Conservation (phyloP, 805 yeast genomes). For the Kazachstania psychrophila region DNA sequence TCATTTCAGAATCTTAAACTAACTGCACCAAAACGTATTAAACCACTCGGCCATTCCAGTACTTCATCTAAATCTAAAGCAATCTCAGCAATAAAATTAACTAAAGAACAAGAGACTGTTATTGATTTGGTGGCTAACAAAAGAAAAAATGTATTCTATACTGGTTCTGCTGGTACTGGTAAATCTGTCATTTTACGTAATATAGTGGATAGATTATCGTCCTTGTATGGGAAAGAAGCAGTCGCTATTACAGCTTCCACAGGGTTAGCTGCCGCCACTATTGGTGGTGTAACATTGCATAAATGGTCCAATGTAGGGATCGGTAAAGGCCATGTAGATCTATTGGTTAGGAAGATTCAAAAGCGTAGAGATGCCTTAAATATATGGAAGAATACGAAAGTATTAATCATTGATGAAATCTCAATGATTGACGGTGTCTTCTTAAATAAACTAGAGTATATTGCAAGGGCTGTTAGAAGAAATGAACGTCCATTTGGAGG, state of each 20-base stretch:
- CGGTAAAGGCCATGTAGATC: slow-evolving; percentile 44
- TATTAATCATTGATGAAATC: slow-evolving; percentile 80
- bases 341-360: slow-evolving; percentile 28
- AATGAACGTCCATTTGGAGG: slow-evolving; percentile 77
- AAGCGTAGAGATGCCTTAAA: slow-evolving; percentile 13
- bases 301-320: slow-evolving; percentile 80
- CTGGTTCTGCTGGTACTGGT: slow-evolving; percentile 88
- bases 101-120: slow-evolving; percentile 45
- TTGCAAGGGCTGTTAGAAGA: slow-evolving; percentile 52
- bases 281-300: slow-evolving; percentile 86
- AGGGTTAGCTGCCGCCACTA: slow-evolving; percentile 89
- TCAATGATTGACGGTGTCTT: slow-evolving; percentile 85
- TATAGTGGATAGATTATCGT: slow-evolving; percentile 46
- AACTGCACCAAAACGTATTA: slow-evolving; percentile 14
- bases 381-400: slow-evolving; percentile 57
- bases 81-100: slow-evolving; percentile 14
- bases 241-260: slow-evolving; percentile 94
- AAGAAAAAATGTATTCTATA: slow-evolving; percentile 53
- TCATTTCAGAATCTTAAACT: slow-evolving; percentile 16
- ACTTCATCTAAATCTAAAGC: background rate
- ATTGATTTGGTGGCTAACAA: slow-evolving; percentile 43
- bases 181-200: slow-evolving; percentile 61
- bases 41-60: slow-evolving; percentile 4
- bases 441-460: slow-evolving; percentile 60
- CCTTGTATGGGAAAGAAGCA: slow-evolving; percentile 35